phyloP scores from a whole-genome alignment of 164 flowering plant species.

The Nymphaea colorata region DNA sequence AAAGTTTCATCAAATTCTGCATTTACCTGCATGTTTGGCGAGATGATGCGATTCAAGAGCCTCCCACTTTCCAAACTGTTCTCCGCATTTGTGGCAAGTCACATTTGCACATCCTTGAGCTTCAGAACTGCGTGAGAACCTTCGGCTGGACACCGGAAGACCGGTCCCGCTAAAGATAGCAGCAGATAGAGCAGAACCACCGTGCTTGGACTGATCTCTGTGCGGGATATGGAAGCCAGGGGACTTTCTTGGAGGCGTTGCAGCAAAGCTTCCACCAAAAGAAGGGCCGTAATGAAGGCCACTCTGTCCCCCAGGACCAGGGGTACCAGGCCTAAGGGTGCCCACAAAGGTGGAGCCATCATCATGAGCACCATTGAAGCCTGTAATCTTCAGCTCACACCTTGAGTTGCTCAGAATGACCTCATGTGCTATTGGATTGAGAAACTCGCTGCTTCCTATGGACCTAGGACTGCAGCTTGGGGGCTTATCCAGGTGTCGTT shows the following conservation, averaged over 20 bases:
- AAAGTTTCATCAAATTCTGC: too few relatives aligned
- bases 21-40: slow-evolving; percentile 84
- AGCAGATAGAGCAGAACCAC: slow-evolving; percentile 16
- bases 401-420: slow-evolving; percentile 73
- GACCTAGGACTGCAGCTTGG: slow-evolving; percentile 91
- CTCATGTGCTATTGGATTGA: slow-evolving; percentile 89
- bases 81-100: slow-evolving; percentile 85
- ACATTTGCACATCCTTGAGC: slow-evolving; percentile 28
- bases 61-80: slow-evolving; percentile 74
- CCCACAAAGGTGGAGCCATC: slow-evolving; percentile 56
- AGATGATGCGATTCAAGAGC: slow-evolving; percentile 89
- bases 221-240: slow-evolving; percentile 21
- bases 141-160: slow-evolving; percentile 14
- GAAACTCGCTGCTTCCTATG: slow-evolving; percentile 87
- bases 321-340: slow-evolving; percentile 86
- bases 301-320: slow-evolving; percentile 80
- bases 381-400: slow-evolving; percentile 86
- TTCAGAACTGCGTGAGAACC: slow-evolving; percentile 28
- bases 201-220: slow-evolving; percentile 27
- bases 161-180: slow-evolving; percentile 1
- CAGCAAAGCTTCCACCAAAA: slow-evolving; percentile 5
- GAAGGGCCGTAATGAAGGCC: slow-evolving; percentile 37
- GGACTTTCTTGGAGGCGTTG: slow-evolving; percentile 40
- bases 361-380: slow-evolving; percentile 24
- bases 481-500: slow-evolving; percentile 74